Base-by-base conservation (phyloP, 1,139 yeast species). In the Tardiomyces digboiensis region DNA sequence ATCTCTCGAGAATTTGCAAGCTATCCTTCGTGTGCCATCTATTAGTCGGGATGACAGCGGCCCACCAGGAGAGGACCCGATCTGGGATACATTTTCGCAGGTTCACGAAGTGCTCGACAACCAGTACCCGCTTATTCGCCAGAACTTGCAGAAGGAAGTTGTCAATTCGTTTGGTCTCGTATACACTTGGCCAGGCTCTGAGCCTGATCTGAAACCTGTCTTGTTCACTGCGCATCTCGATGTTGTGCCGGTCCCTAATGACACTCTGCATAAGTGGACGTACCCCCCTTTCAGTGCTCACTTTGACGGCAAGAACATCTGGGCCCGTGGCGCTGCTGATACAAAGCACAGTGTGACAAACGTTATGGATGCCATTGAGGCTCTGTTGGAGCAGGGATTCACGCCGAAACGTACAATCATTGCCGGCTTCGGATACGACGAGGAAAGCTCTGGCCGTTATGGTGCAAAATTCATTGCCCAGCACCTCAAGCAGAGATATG, bases 191-290 rank as follows among this genome's bases (percentile, higher is more conserved):
- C 62, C 74, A 50, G 94, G 94, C 12, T 57, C 75, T 0, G 64
- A 78, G 48, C 39, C 59, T 5, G 47, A 55, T 2, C 67, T 81
- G 53, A 77, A 79, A 59, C 94, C 94, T 5, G 50, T 80, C 21
- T 56, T 85, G 62, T 64, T 84, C 41, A 74, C 80, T 62, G 89
- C 89, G 2, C 95, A 85, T 61, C 86, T 79, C 59, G 94, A 85
- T 57, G 84, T 80, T 10, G 94, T 85, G 10, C 94, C 94, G 1
- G 82, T 84, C n/a, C 82, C 79, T 54, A 59, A 61, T 22, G 78
- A 68, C 20, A 75, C 86, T 13, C 57, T 72, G 42, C 67, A 59
- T 38, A 65, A 73, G 44, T 84, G 95, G 95, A 70, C 70, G 2
- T 71, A 76, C 55, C 80, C 82, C 13, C 94, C 94, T 20, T 82